These are phyloP conservation scores for Ilyonectria mors-panacis DNA, from an alignment of 2,329 filamentous ascomycete genomes.

Conservation along the genomic window DNA sequence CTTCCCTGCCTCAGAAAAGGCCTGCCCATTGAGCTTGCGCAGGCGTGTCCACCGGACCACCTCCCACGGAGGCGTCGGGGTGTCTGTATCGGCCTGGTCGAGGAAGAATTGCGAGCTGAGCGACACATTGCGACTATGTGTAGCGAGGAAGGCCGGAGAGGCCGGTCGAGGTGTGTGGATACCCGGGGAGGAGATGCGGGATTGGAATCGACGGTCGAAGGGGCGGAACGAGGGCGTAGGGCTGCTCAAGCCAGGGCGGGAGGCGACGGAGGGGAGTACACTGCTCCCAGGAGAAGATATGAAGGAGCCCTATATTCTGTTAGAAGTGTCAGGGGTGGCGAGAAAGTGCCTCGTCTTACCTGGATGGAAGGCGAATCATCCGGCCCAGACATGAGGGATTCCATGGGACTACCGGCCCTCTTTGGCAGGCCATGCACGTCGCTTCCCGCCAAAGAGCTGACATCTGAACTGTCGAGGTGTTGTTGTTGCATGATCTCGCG, in stretches of 20 bases:
- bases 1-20: constrained; percentile 92
- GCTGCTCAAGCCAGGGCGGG: constrained; percentile 75
- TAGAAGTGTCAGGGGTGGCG: constrained; percentile 34
- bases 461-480: constrained; percentile 64
- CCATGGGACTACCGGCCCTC: constrained; percentile 76
- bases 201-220: constrained; percentile 95
- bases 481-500: constrained; percentile 61
- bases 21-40: constrained; percentile 88
- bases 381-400: constrained; percentile 79
- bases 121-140: constrained; percentile 86
- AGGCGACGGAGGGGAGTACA: constrained; percentile 77
- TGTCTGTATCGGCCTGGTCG: constrained; percentile 76
- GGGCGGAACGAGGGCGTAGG: constrained; percentile 89
- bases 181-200: constrained; percentile 76
- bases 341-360: constrained; percentile 62
- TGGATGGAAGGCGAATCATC: constrained; percentile 90
- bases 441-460: constrained; percentile 65
- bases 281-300: constrained; percentile 81
- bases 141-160: constrained; percentile 83
- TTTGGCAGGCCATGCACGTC: constrained; percentile 65
- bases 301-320: constrained; percentile 68
- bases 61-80: constrained; percentile 90
- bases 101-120: constrained; percentile 78
- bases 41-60: constrained; percentile 96
- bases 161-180: constrained; percentile 75